Percentiles rank a stretch among this genome's conserved stretches.
Evolutionary conservation across 2,329 filamentous ascomycete species (phyloP).

Genomic region (Arthroderma sp.): DNA sequence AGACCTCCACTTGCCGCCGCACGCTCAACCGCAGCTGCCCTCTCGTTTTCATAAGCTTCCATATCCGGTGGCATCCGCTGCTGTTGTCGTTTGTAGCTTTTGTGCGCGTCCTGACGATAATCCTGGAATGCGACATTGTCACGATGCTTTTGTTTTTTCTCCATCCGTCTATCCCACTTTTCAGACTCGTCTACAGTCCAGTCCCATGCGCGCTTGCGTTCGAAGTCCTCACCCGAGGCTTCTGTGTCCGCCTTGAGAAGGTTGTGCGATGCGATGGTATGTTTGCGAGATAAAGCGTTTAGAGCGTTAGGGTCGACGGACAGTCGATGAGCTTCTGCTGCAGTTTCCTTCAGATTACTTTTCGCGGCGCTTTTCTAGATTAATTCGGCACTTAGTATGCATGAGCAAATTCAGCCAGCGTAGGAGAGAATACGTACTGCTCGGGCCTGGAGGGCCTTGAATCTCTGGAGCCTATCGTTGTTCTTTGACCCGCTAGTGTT

Average conservation of each 20-base stretch:
- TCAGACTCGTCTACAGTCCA: constrained; percentile 95
- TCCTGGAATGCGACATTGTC: constrained; percentile 86
- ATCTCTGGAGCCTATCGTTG: constrained; percentile 61
- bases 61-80: constrained; percentile 62
- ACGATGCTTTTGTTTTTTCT: constrained; percentile 67
- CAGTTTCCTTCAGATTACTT: constrained; percentile 68
- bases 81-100: constrained; percentile 87
- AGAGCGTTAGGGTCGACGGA: constrained; percentile 66
- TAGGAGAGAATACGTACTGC: constrained; percentile 33
- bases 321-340: constrained; percentile 66
- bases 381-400: neutral
- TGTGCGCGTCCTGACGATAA: constrained; percentile 73
- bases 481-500: constrained; percentile 14
- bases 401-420: constrained; percentile 17
- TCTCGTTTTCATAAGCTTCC: constrained; percentile 75
- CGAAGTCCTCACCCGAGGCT: constrained; percentile 78
- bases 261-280: constrained; percentile 81
- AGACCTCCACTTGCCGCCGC: constrained; percentile 73
- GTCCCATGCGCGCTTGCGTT: constrained; percentile 96
- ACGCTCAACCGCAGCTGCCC: constrained; percentile 69
- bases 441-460: constrained; percentile 75
- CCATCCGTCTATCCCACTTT: constrained; percentile 79
- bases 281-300: constrained; percentile 66
- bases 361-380: constrained; percentile 28
- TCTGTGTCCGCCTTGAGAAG: constrained; percentile 84